These are phyloP conservation scores for Kodamaea lidongshanica DNA, from an alignment of 805 yeast genomes.

Conservation along the genomic window DNA sequence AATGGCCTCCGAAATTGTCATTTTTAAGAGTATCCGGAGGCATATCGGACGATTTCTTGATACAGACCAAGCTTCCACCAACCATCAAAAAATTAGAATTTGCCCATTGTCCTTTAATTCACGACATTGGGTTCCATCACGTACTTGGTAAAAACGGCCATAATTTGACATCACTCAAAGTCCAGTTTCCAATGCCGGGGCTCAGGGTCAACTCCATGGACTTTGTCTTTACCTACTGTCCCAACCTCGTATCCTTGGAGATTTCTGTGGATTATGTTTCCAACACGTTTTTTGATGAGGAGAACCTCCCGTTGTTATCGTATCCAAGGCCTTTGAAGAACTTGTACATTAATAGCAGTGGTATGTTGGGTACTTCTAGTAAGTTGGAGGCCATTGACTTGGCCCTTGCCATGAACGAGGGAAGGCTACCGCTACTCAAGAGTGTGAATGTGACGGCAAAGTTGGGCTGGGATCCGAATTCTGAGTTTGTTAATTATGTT, in stretches of 20 bases:
- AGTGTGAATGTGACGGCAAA: slow-evolving; percentile 64
- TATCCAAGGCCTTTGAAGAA: slow-evolving; percentile 47
- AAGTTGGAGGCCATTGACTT: slow-evolving; percentile 86
- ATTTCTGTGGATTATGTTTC: slow-evolving; percentile 77
- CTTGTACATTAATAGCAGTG: slow-evolving; percentile 74
- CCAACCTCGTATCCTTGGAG: slow-evolving; percentile 56
- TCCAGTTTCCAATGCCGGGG: slow-evolving; percentile 87
- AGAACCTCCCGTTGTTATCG: slow-evolving; percentile 19
- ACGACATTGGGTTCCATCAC: slow-evolving; percentile 56
- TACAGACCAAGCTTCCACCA: slow-evolving; percentile 62
- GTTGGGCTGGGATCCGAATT: slow-evolving; percentile 75
- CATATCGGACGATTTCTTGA: slow-evolving; percentile 71
- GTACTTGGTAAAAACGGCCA: slow-evolving; percentile 62
- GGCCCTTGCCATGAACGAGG: slow-evolving; percentile 76
- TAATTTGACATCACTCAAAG: slow-evolving; percentile 53
- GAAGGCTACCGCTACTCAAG: slow-evolving; percentile 61
- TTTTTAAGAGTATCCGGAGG: slow-evolving; percentile 84
- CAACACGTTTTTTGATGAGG: slow-evolving; percentile 32
- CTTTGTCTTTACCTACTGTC: slow-evolving; percentile 67
- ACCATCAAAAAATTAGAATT: slow-evolving; percentile 68
- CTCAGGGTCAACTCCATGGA: slow-evolving; percentile 67
- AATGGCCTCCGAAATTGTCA: slow-evolving; percentile 77
- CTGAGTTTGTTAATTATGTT: slow-evolving; percentile 40
- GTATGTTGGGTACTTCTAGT: slow-evolving; percentile 75
- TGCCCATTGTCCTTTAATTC: slow-evolving; percentile 80